Evolutionary conservation across 768 basidiomycete genomes (phyloP).

Genomic region (Suillus occidentalis): DNA sequence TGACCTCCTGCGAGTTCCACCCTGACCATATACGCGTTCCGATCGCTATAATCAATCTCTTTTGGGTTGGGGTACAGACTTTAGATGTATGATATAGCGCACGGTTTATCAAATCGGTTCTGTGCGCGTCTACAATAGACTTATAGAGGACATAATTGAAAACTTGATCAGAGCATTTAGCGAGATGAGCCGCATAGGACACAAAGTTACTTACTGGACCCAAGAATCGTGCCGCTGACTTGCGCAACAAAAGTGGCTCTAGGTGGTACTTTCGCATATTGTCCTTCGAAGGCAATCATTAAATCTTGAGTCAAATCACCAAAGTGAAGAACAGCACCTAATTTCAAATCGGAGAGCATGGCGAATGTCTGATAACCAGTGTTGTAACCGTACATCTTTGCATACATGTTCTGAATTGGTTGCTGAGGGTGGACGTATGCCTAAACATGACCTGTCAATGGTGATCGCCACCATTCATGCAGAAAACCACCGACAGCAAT

Average conservation of each 20-base stretch:
- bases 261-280: conserved; percentile 56
- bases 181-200: neutral
- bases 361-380: conserved; percentile 53
- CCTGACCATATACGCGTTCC: conserved; percentile 19
- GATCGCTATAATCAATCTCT: conserved; percentile 11
- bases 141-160: conserved; percentile 24
- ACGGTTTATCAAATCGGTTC: conserved; percentile 15
- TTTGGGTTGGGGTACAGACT: neutral
- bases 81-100: neutral
- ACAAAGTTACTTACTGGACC: conserved; percentile 37
- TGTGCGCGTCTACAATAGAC: conserved; percentile 16
- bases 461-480: neutral
- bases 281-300: conserved; percentile 45
- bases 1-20: conserved; percentile 53
- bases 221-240: conserved; percentile 49
- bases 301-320: conserved; percentile 12
- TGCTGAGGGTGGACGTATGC: conserved; percentile 26
- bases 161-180: conserved; percentile 7
- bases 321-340: neutral
- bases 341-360: conserved; percentile 45
- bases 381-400: conserved; percentile 53
- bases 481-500: conserved; percentile 14
- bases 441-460: conserved; percentile 19
- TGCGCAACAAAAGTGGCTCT: conserved; percentile 48
- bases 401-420: conserved; percentile 43